phyloP scores from a whole-genome alignment of 2,329 filamentous ascomycete genomes.

The Xylaria multiplex region DNA sequence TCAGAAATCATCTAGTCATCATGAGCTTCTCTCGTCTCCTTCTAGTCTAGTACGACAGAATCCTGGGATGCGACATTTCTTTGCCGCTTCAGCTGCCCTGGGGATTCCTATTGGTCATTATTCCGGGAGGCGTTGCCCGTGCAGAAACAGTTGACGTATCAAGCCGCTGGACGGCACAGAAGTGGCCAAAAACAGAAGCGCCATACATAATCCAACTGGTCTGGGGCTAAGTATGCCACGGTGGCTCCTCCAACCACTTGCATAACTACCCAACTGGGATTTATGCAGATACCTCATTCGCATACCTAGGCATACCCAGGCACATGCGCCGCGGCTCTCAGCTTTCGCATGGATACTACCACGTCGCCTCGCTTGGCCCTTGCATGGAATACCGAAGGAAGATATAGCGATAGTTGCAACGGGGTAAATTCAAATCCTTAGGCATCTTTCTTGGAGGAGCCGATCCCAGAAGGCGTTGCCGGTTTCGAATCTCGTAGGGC shows the following conservation, averaged over 20 bases:
- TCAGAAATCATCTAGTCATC: slow-evolving; percentile 13
- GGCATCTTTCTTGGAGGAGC: slow-evolving; percentile 9
- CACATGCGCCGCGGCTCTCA: not conserved
- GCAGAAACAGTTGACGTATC: slow-evolving; percentile 36
- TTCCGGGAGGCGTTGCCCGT: not conserved
- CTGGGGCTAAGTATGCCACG: slow-evolving; percentile 19
- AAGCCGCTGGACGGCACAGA: slow-evolving; percentile 22
- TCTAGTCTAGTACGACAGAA: slow-evolving; percentile 25
- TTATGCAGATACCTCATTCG: slow-evolving; percentile 8
- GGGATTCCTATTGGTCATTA: slow-evolving; percentile 23
- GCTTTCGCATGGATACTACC: not conserved
- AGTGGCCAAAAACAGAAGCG: slow-evolving; percentile 29
- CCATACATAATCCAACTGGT: slow-evolving; percentile 17
- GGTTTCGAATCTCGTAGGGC: slow-evolving; percentile 5
- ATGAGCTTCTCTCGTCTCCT: slow-evolving; percentile 1
- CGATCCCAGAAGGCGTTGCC: not conserved
- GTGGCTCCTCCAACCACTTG: slow-evolving; percentile 1
- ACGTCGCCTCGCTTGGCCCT: slow-evolving; percentile 1
- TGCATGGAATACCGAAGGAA: slow-evolving; percentile 8
- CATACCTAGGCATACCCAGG: slow-evolving; percentile 10
- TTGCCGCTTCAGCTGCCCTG: slow-evolving; percentile 21
- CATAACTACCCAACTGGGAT: slow-evolving; percentile 6
- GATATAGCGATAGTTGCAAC: slow-evolving; percentile 6
- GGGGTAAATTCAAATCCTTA: slow-evolving; percentile 11
- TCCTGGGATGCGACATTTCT: slow-evolving; percentile 34